phyloP scores from a whole-genome alignment of 2,329 filamentous ascomycete species.

The Laburnicola sp. region DNA sequence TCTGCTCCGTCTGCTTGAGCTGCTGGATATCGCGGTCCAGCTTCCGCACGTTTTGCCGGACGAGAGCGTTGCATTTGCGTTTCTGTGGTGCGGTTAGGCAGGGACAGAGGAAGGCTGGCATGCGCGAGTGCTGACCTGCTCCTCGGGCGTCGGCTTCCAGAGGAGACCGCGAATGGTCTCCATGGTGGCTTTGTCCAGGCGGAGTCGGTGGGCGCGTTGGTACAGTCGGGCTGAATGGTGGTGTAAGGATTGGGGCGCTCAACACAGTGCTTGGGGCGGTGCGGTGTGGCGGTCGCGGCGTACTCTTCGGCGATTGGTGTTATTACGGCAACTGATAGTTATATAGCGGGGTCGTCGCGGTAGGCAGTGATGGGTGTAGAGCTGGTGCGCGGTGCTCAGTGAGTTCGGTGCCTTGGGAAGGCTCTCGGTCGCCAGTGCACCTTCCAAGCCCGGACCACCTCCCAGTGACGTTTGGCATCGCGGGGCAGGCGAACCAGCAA shows the following conservation, averaged over 20 bases:
- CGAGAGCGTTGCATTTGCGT: slow-evolving; percentile 90
- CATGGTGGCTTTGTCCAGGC: slow-evolving; percentile 58
- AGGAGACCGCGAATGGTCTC: slow-evolving; percentile 85
- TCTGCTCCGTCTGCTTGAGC: slow-evolving; percentile 72
- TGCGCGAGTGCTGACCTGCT: slow-evolving; percentile 66
- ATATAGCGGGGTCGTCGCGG: too few relatives aligned
- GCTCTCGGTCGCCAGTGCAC: slow-evolving; percentile 19
- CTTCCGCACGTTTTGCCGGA: slow-evolving; percentile 88
- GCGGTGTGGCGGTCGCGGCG: too few relatives aligned
- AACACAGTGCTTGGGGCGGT: too few relatives aligned
- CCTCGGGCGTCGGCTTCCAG: slow-evolving; percentile 88
- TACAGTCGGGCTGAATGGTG: slow-evolving; percentile 58
- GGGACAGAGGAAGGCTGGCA: not conserved
- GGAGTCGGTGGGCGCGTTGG: not conserved
- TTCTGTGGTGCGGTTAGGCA: slow-evolving; percentile 60
- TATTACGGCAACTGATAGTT: too few relatives aligned
- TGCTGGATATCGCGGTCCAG: slow-evolving; percentile 88
- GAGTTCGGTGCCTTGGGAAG: slow-evolving; percentile 23
- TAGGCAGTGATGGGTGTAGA: too few relatives aligned
- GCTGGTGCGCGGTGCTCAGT: too few relatives aligned
- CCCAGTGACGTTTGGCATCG: slow-evolving; percentile 28
- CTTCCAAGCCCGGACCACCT: slow-evolving; percentile 18
- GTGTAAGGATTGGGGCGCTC: too few relatives aligned
- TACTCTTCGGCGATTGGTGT: too few relatives aligned
- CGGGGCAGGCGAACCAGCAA: slow-evolving; percentile 32